Evolutionary conservation across 306 rosid genomes (phyloP).

Genomic region (Morella rubra): DNA sequence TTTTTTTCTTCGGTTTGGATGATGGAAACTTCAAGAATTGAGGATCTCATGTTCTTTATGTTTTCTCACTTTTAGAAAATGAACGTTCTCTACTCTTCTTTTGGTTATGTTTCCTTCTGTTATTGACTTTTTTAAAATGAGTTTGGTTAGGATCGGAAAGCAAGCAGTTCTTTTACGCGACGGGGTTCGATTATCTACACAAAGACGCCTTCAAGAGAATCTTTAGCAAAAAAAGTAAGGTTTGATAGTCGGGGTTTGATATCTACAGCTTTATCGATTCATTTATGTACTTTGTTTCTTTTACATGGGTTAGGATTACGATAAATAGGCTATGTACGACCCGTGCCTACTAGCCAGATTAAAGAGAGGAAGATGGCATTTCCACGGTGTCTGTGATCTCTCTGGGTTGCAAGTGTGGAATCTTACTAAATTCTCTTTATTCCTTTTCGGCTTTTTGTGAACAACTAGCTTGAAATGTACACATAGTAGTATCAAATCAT

Average conservation of each 20-base stretch:
- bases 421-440: not conserved
- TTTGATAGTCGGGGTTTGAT: not conserved
- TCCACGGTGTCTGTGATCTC: not conserved
- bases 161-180: constrained; percentile 79
- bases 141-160: constrained; percentile 73
- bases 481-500: not conserved
- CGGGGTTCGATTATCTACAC: constrained; percentile 88
- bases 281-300: not conserved
- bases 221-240: constrained; percentile 61
- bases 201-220: constrained; percentile 86
- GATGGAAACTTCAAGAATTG: not conserved
- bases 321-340: not conserved
- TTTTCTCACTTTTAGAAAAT: not conserved
- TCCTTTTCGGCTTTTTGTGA: constrained; percentile 6
- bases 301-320: not conserved
- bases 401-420: not conserved
- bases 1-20: not conserved
- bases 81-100: not conserved
- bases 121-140: not conserved
- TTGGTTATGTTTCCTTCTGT: not conserved
- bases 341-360: no score
- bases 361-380: not conserved
- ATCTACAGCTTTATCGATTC: not conserved
- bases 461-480: constrained; percentile 5
- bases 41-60: not conserved